Conservation (phyloP, 78 protist species). For the Reticulomyxa filosa region DNA sequence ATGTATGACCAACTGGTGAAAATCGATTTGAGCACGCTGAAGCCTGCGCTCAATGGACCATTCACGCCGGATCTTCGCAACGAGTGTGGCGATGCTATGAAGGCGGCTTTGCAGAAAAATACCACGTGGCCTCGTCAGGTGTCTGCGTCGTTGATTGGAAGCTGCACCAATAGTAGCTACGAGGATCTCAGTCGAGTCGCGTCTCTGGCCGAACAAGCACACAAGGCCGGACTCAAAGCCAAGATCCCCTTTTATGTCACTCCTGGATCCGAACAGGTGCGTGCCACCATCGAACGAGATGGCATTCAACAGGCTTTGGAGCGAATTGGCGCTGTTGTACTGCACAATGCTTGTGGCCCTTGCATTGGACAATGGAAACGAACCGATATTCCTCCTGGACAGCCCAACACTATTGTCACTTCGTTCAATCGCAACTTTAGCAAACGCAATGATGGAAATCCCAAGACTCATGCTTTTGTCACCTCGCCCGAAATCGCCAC, state of each 20-base stretch:
- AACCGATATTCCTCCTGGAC: conserved; percentile 44
- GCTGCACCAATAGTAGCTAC: conserved; percentile 79
- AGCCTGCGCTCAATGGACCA: conserved; percentile 83
- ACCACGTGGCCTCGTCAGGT: conserved; percentile 74
- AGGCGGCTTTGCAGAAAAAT: conserved; percentile 17
- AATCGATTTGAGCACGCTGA: conserved; percentile 54
- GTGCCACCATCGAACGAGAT: conserved; percentile 68
- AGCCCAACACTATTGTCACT: conserved; percentile 64
- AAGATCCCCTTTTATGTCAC: conserved; percentile 60
- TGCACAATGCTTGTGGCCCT: conserved; percentile 90
- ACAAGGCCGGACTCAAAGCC: conserved; percentile 41
- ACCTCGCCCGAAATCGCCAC: conserved; percentile 79
- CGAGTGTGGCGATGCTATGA: conserved; percentile 39
- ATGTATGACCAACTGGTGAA: conserved; percentile 63
- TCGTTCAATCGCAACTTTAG: conserved; percentile 87
- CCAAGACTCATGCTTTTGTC: conserved; percentile 72
- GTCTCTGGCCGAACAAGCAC: conserved; percentile 52
- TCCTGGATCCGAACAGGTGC: conserved; percentile 83
- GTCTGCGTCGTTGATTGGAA: conserved; percentile 66
- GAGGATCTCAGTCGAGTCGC: conserved; percentile 79
- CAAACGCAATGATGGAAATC: conserved; percentile 67
- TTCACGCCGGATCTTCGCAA: conserved; percentile 74
- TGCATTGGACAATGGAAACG: conserved; percentile 87
- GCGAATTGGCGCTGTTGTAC: conserved; percentile 44
- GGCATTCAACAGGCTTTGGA: conserved; percentile 43